Percentiles rank a stretch among this genome's conserved stretches.
Conservation (phyloP, 306 rosid species). For the Mucuna pruriens region DNA sequence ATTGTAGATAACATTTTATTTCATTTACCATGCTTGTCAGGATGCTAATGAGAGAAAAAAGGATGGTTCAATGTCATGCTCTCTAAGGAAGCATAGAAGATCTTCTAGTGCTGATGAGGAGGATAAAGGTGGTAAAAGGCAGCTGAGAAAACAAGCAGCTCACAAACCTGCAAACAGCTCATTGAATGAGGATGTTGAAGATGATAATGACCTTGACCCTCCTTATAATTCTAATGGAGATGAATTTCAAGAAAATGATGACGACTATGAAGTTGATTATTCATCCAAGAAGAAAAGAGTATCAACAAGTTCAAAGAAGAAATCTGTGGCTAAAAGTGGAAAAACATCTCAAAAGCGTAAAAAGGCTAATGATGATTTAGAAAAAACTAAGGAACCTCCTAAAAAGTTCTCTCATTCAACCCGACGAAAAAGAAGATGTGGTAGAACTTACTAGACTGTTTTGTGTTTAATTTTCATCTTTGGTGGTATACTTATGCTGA, state of each 20-base stretch:
- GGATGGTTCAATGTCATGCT: constrained; percentile 33
- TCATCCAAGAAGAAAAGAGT: constrained; percentile 52
- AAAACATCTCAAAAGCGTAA: constrained; percentile 59
- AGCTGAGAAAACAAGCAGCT: constrained; percentile 51
- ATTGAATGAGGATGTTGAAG: constrained; percentile 41
- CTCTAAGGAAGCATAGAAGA: constrained; percentile 41
- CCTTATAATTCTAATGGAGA: constrained; percentile 40
- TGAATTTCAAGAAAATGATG: constrained; percentile 52
- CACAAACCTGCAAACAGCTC: constrained; percentile 48
- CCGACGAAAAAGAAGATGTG: constrained; percentile 71
- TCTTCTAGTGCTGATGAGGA: constrained; percentile 41
- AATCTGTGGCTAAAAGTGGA: constrained; percentile 58
- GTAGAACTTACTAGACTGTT: constrained; percentile 44
- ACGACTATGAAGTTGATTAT: constrained; percentile 44
- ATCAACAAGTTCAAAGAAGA: constrained; percentile 53
- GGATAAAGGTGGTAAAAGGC: constrained; percentile 52
- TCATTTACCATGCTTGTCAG: constrained; percentile 44
- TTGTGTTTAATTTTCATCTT: background rate
- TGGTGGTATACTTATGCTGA: constrained; percentile 36
- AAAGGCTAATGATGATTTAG: constrained; percentile 49
- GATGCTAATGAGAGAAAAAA: constrained; percentile 42
- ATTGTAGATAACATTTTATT: background rate
- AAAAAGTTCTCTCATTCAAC: constrained; percentile 82
- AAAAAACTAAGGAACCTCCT: constrained; percentile 48
- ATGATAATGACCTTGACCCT: constrained; percentile 50